phyloP scores from a whole-genome alignment of 106 monocot species.

The Alisma plantagoaquatica region DNA sequence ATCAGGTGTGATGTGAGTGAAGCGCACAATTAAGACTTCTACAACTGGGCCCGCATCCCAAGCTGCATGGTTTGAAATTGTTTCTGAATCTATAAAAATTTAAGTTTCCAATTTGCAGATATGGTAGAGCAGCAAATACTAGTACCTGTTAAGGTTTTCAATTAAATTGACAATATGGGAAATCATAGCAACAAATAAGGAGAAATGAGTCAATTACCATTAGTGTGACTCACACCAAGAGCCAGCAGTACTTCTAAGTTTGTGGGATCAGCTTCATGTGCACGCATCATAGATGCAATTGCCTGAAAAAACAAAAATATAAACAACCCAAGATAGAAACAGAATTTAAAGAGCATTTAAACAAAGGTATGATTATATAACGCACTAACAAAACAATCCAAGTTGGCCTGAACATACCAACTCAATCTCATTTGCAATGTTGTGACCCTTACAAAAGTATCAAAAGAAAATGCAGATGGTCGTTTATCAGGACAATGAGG shows the following conservation, averaged over 20 bases:
- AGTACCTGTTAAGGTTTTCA: too few relatives aligned
- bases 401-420: neutral
- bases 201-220: constrained; percentile 39
- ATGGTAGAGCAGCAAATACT: too few relatives aligned
- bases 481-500: too few relatives aligned
- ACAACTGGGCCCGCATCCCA: too few relatives aligned
- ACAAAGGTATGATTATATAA: neutral
- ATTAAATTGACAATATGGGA: too few relatives aligned
- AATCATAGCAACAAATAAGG: neutral
- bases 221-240: constrained; percentile 98
- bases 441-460: neutral
- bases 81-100: too few relatives aligned
- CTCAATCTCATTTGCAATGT: neutral
- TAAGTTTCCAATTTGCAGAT: too few relatives aligned
- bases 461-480: neutral
- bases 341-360: neutral
- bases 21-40: too few relatives aligned
- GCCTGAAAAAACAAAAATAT: constrained; percentile 42
- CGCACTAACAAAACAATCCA: neutral
- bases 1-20: too few relatives aligned
- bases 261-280: constrained; percentile 85
- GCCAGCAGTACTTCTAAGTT: constrained; percentile 96
- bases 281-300: constrained; percentile 94
- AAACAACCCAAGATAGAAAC: neutral
- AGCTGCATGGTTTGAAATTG: too few relatives aligned